phyloP scores from a whole-genome alignment of 352 stramenopile genomes.

The Phytopythium kandeliae region DNA sequence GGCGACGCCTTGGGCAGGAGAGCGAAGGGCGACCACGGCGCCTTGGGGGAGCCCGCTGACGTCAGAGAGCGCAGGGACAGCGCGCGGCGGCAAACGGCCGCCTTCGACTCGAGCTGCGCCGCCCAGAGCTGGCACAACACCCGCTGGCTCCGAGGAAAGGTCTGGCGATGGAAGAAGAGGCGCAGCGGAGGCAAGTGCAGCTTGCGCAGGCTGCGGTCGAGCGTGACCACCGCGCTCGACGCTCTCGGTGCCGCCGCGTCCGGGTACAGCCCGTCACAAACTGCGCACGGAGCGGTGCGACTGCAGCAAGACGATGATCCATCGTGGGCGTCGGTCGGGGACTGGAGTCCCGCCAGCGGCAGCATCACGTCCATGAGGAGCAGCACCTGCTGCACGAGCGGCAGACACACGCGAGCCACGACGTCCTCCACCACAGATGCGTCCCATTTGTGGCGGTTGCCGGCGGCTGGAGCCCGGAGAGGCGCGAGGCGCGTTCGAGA shows the following conservation, averaged over 20 bases:
- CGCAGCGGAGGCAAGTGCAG: slow-evolving; percentile 66
- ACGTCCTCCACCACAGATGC: slow-evolving; percentile 27
- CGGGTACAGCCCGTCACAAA: slow-evolving; percentile 61
- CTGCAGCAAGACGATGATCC: not conserved
- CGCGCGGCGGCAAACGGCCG: slow-evolving; percentile 41
- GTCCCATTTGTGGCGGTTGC: slow-evolving; percentile 17
- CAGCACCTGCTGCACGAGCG: slow-evolving; percentile 53
- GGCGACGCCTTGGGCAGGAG: not conserved
- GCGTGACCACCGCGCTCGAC: slow-evolving; percentile 11
- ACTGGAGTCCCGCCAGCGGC: slow-evolving; percentile 10
- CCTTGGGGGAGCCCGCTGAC: not conserved
- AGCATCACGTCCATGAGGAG: slow-evolving; percentile 53
- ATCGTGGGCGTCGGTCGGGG: not conserved
- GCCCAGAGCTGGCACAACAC: slow-evolving; percentile 66
- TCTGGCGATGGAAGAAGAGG: slow-evolving; percentile 57
- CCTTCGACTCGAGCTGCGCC: slow-evolving; percentile 63
- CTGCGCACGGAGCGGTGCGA: slow-evolving; percentile 24
- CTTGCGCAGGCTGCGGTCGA: slow-evolving; percentile 41
- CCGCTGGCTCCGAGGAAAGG: slow-evolving; percentile 53
- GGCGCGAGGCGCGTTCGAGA: slow-evolving; percentile 28
- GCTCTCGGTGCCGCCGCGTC: slow-evolving; percentile 7
- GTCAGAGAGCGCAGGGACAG: slow-evolving; percentile 8
- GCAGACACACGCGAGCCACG: slow-evolving; percentile 39
- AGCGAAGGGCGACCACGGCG: not conserved
- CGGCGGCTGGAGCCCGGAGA: not conserved